These are phyloP conservation scores for Zea luxurians DNA, from an alignment of 176 grass and related monocot species.

Conservation along the genomic window DNA sequence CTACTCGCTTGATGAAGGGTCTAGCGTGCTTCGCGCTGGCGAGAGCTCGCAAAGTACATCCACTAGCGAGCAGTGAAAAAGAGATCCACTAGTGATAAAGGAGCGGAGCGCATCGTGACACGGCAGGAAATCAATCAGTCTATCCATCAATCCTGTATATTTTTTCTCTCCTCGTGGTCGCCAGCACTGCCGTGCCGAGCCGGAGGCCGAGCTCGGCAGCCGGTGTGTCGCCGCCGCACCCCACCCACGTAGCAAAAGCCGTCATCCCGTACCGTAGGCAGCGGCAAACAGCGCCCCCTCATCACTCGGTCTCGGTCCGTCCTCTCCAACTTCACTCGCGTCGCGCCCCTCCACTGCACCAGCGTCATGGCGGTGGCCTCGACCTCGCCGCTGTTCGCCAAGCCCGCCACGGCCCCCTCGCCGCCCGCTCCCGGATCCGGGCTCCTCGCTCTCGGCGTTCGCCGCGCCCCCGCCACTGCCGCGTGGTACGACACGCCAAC, in stretches of 20 bases:
- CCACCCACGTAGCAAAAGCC: background rate
- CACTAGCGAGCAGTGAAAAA: background rate
- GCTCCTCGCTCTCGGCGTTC: background rate
- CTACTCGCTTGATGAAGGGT: too few species aligned
- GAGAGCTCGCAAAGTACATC: background rate
- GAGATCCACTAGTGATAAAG: background rate
- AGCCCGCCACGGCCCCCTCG: background rate
- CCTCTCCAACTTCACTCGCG: background rate
- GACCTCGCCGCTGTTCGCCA: background rate
- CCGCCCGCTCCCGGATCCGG: background rate
- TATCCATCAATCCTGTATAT: background rate
- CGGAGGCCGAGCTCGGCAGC: too few species aligned
- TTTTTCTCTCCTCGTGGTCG: background rate
- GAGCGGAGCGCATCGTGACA: background rate
- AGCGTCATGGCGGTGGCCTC: constrained; percentile 27
- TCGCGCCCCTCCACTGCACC: background rate
- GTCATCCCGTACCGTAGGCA: too few species aligned
- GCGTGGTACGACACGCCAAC: constrained; percentile 21
- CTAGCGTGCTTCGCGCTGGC: background rate
- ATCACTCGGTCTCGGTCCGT: background rate
- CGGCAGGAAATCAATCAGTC: background rate
- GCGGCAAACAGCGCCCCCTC: background rate
- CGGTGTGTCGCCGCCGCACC: too few species aligned
- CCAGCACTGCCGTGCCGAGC: background rate
- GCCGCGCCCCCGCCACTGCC: background rate